phyloP scores from a whole-genome alignment of 78 protist species.

The Dictyostelium citrinum region DNA sequence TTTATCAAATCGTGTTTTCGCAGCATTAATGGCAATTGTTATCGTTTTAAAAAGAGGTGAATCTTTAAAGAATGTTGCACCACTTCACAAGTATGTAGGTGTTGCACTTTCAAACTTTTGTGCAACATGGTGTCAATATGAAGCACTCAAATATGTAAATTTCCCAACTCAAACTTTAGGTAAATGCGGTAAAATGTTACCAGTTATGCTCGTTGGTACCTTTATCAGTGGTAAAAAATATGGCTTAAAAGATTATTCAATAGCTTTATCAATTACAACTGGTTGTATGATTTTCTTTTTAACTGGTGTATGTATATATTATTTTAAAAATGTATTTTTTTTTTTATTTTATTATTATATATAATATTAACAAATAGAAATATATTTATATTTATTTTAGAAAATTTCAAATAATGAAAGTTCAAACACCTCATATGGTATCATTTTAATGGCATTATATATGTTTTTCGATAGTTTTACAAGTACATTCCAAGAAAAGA shows the following conservation, averaged over 20 bases:
- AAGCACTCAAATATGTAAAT: constrained; percentile 78
- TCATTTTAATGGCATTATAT: constrained; percentile 40
- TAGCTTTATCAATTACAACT: constrained; percentile 42
- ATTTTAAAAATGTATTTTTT: neutral
- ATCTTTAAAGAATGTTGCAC: constrained; percentile 53
- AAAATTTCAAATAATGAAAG: constrained; percentile 26
- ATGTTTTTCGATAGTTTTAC: constrained; percentile 77
- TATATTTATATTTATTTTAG: neutral
- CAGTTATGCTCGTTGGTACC: constrained; percentile 74
- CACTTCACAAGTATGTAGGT: constrained; percentile 39
- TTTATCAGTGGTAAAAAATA: constrained; percentile 42
- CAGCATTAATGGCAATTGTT: constrained; percentile 40
- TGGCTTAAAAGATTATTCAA: constrained; percentile 35
- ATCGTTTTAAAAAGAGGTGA: constrained; percentile 54
- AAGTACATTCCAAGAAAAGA: constrained; percentile 76
- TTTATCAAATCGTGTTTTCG: constrained; percentile 67
- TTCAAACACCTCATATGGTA: neutral
- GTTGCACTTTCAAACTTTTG: constrained; percentile 74
- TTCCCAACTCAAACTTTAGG: constrained; percentile 86
- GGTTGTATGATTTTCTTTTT: constrained; percentile 80
- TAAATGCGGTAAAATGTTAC: constrained; percentile 81
- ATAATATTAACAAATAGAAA: neutral
- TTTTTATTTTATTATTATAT: neutral
- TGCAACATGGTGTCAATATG: constrained; percentile 86
- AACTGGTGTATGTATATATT: constrained; percentile 43